Conservation (phyloP, 2,329 filamentous ascomycete genomes). For the Periglandula ipomoeae region DNA sequence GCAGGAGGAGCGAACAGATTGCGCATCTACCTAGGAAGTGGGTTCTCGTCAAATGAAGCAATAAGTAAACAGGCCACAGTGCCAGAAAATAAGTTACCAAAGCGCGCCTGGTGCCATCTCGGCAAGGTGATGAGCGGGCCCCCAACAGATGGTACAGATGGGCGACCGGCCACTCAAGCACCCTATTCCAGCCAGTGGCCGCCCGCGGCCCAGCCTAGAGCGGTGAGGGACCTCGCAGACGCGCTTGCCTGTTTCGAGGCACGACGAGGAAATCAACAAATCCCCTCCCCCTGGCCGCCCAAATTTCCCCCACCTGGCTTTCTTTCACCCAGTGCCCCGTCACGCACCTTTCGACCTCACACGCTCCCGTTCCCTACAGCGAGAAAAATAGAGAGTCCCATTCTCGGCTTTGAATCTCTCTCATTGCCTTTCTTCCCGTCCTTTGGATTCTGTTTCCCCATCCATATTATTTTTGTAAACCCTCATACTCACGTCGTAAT, state of each 20-base stretch:
- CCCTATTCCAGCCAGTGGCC: not conserved
- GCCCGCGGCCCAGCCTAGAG: not conserved
- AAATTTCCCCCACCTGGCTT: slow-evolving; percentile 40
- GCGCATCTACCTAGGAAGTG: not conserved
- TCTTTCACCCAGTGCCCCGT: slow-evolving; percentile 17
- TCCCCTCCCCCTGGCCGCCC: slow-evolving; percentile 27
- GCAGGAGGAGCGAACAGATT: not conserved
- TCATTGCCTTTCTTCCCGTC: slow-evolving; percentile 12
- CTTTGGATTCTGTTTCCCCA: slow-evolving; percentile 8
- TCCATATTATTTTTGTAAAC: slow-evolving; percentile 13
- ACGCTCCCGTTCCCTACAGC: slow-evolving; percentile 10
- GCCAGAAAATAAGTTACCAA: not conserved
- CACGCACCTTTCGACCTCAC: slow-evolving; percentile 17
- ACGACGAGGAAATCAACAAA: slow-evolving; percentile 31
- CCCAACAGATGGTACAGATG: no score
- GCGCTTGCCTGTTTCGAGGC: slow-evolving; percentile 27
- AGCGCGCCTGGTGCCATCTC: slow-evolving; percentile 1
- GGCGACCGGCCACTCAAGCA: not conserved
- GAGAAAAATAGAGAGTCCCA: slow-evolving; percentile 9
- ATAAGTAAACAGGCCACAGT: slow-evolving; percentile 6
- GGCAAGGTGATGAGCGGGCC: slow-evolving; percentile 3
- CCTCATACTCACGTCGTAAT: slow-evolving; percentile 11
- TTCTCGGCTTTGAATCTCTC: slow-evolving; percentile 15
- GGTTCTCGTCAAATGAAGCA: slow-evolving; percentile 6
- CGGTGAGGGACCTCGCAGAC: slow-evolving; percentile 9